A percentile compares a stretch with the other conserved stretches of the same genome.
Evolutionary conservation across 768 basidiomycete genomes (phyloP).

Genomic region (Hemileccinum impolitum): DNA sequence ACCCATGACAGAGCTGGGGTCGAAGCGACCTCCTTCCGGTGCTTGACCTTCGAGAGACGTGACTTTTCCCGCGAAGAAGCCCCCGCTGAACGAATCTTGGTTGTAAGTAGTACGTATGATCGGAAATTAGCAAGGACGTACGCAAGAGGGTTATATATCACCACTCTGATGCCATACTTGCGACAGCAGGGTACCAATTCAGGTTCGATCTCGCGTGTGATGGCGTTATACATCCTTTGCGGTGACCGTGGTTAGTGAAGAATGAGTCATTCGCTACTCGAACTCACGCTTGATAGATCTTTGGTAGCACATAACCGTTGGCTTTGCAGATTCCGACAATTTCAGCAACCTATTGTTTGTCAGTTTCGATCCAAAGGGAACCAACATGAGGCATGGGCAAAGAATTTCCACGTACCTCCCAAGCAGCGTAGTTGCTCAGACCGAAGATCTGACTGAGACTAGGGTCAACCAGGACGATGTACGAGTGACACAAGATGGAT

Average conservation of each 20-base stretch:
- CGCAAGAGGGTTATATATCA: conserved; percentile 56
- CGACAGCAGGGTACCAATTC: conserved; percentile 56
- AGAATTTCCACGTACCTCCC: conserved; percentile 40
- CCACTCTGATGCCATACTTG: conserved; percentile 54
- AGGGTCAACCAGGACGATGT: neutral
- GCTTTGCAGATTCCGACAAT: conserved; percentile 54
- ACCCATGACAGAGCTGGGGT: conserved; percentile 36
- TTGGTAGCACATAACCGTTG: conserved; percentile 53
- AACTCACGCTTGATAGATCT: conserved; percentile 52
- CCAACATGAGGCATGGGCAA: no score
- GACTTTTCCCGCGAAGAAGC: conserved; percentile 45
- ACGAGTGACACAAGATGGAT: neutral
- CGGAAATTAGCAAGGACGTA: conserved; percentile 15
- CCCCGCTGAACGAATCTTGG: conserved; percentile 1
- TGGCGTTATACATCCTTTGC: conserved; percentile 44
- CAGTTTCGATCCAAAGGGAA: neutral
- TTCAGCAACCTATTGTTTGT: conserved; percentile 46
- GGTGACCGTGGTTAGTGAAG: no score
- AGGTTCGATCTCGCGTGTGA: conserved; percentile 45
- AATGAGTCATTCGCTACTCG: neutral
- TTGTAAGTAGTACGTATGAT: neutral
- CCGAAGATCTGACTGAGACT: conserved; percentile 51
- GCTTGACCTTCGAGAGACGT: conserved; percentile 29
- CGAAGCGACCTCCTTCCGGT: conserved; percentile 41
- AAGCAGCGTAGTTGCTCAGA: conserved; percentile 56